Evolutionary conservation across 2,329 filamentous ascomycete genomes (phyloP), one percentile per base, ranked within the genome.

Genomic region (Botrytis fabae): DNA sequence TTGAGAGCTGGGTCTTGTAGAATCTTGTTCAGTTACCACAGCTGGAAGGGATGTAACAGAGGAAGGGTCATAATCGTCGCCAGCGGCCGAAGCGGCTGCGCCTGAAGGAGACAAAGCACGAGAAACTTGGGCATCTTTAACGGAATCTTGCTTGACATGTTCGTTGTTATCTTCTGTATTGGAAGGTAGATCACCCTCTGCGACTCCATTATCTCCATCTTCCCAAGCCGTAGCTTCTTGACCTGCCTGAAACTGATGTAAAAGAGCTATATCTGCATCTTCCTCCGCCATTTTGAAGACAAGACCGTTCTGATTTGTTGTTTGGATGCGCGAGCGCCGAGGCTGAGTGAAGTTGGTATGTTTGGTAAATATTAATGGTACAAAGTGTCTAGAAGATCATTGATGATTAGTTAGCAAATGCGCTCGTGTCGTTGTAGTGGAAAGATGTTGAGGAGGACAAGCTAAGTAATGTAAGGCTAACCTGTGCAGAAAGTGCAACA

Each of bases 91-190:
- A 74, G 75, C 76, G 78, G 72, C 76, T 78, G 75, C 74, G 74
- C 73, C 78, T 74, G 79, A 79, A 77, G 78, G 78, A 78, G 80
- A 80, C 75, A 80, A 78, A 79, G 78, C 79, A 81, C 80, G 76
- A 77, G 80, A 78, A 78, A 79, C 77, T 80, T 80, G 79, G 76
- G 81, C 80, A 81, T 81, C 80, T 80, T 78, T 76, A 81, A 79
- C 75, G 75, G 76, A 77, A 79, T 81, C 78, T 81, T 79, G 78
- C 80, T 80, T 79, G 76, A 78, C 76, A 79, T 80, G 77, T 77
- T 79, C 73, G 77, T 78, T 79, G 79, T 77, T 81, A 80, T 79
- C 75, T 74, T 80, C 80, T 80, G 78, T 79, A 80, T 80, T 79
- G 78, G 79, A 78, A 78, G 78, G 76, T 78, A 76, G 72, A 76